These are phyloP conservation scores for Penstemon davidsonii DNA, from an alignment of 257 asterid genomes.

Conservation along the genomic window DNA sequence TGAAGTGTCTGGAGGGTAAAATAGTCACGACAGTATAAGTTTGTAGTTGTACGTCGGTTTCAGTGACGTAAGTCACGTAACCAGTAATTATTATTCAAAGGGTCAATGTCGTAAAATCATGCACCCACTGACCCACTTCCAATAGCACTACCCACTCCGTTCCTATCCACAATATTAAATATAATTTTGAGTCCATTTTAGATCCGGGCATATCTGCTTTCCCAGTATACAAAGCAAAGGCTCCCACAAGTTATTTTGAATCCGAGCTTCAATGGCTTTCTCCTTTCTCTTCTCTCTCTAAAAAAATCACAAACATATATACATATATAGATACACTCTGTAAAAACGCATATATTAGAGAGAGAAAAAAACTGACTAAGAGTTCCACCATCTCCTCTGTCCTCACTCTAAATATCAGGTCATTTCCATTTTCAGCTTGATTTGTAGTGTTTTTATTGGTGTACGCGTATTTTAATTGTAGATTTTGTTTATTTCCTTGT, in stretches of 20 bases:
- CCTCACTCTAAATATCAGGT: constrained; percentile 29
- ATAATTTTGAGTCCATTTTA: constrained; percentile 27
- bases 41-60: too few relatives aligned
- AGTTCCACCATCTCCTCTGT: constrained; percentile 7
- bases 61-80: constrained; percentile 9
- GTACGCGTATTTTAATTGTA: constrained; percentile 17
- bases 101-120: background rate
- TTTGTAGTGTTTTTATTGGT: background rate
- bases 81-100: constrained; percentile 3
- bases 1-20: too few relatives aligned
- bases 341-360: background rate
- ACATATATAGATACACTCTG: background rate
- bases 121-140: background rate
- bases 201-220: constrained; percentile 32
- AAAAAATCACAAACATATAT: constrained; percentile 6
- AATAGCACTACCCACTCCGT: constrained; percentile 23
- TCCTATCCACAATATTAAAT: constrained; percentile 28
- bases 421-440: constrained; percentile 10
- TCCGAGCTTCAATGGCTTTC: background rate
- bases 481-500: constrained; percentile 18
- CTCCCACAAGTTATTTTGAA: constrained; percentile 2
- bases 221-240: constrained; percentile 8
- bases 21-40: too few relatives aligned
- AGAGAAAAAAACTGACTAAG: background rate
- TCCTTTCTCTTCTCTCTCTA: background rate